Base-by-base conservation (phyloP, 495 filamentous ascomycete genomes). In the Sordaria brevicollis region DNA sequence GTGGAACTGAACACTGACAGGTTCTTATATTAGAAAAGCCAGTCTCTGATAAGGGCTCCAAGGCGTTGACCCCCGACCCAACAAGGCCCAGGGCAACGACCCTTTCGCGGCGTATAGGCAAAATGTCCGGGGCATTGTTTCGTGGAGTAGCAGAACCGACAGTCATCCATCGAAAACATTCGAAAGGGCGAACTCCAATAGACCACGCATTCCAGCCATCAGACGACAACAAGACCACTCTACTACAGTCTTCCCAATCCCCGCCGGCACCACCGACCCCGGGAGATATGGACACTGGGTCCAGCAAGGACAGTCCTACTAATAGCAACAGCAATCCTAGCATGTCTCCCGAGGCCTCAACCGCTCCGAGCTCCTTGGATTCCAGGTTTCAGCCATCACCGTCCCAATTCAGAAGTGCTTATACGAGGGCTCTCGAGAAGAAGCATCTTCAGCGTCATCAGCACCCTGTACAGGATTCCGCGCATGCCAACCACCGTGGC, bases 71-170 rank as follows among this genome's bases (percentile, higher is more conserved):
- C 49, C 13, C 17, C 13, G 49, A 62, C 2, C 17, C 57, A 2
- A 34, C 6, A 65, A 37, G 35, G 54, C 34, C 71, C 70, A 13
- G 69, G 69, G 11, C 74, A 69, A 71, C 78, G 62, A 65, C 72
- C 74, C 33, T 80, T 29, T 31, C 70, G n/a, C 66, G 65, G 10
- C 70, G 72, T 38, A 65, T 81, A 38, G 74, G 71, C 38, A 84
- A 78, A 69, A 80, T 85, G 71, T 82, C 83, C 21, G 74, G 78
- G 70, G 77, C 80, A 17, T 72, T 84, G 37, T 74, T 84, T 17
- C 82, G 81, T 36, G 70, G 68, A 36, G 78, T 79, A 21, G 73
- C 81, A 41, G 81, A 84, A 21, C 80, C 81, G 1, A 86, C 82
- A 0, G 78, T 85, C 7, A 81, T 86, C 17, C 82, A 81, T 73